Evolutionary conservation across 179 eudicot genomes (phyloP).

Genomic region (Actinidia arguta): DNA sequence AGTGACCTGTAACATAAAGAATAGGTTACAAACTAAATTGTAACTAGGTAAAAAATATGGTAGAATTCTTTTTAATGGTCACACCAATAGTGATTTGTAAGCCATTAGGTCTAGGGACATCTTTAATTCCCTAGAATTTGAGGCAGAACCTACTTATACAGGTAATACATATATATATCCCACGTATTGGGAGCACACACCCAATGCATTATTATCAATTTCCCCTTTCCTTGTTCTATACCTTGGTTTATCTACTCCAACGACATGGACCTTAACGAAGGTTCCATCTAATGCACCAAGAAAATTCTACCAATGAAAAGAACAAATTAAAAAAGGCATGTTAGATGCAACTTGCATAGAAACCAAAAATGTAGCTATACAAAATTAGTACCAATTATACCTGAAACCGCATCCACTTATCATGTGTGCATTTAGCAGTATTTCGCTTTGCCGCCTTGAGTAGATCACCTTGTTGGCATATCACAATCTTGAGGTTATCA

Average conservation of each 20-base stretch:
- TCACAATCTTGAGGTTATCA: neutral
- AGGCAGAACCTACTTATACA: slow-evolving; percentile 27
- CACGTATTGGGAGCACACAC: slow-evolving; percentile 5
- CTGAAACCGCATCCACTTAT: neutral
- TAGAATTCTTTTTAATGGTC: neutral
- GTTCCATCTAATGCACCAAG: neutral
- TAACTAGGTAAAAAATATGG: neutral
- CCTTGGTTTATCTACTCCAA: neutral
- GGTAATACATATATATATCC: slow-evolving; percentile 27
- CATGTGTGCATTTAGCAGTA: neutral
- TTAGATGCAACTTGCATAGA: neutral
- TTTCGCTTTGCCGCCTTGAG: neutral
- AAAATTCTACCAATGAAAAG: neutral
- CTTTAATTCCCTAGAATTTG: slow-evolving; percentile 10
- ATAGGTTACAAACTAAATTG: neutral
- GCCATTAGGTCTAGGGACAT: slow-evolving; percentile 19
- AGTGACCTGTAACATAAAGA: neutral
- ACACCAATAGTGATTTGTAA: slow-evolving; percentile 7
- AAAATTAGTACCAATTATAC: neutral
- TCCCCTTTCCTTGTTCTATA: slow-evolving; percentile 11
- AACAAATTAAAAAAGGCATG: too few relatives aligned
- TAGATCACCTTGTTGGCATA: neutral
- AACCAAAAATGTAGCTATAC: neutral
- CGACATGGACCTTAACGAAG: neutral
- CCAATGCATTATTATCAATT: slow-evolving; percentile 18